Percentiles rank a stretch among this genome's conserved stretches.
These are phyloP conservation scores for Russula sp. DNA, from an alignment of 768 basidiomycete species.

Conservation along the genomic window DNA sequence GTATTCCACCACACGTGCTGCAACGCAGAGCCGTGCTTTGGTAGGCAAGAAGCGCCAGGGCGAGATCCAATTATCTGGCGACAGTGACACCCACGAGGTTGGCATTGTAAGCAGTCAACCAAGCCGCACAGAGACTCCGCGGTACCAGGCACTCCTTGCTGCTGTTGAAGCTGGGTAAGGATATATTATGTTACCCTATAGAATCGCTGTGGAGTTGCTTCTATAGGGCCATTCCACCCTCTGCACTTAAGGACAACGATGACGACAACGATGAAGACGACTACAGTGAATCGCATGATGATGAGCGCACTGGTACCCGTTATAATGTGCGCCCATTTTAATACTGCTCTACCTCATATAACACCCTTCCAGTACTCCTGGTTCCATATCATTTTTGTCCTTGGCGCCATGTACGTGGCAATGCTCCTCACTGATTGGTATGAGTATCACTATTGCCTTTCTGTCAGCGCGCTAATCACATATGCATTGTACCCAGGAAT, in stretches of 20 bases:
- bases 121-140: conserved; percentile 71
- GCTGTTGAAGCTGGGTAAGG: conserved; percentile 92
- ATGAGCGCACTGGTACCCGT: conserved; percentile 87
- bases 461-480: background rate
- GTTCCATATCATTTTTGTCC: conserved; percentile 97
- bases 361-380: conserved; percentile 72
- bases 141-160: conserved; percentile 90
- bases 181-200: background rate
- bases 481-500: conserved; percentile 45
- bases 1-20: conserved; percentile 92
- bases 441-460: conserved; percentile 28
- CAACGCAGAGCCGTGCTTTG: conserved; percentile 89
- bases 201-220: background rate
- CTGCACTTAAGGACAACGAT: conserved; percentile 71
- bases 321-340: conserved; percentile 67
- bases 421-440: conserved; percentile 97
- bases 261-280: conserved; percentile 69
- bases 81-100: conserved; percentile 55
- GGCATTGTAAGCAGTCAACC: conserved; percentile 81
- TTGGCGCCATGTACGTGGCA: conserved; percentile 96
- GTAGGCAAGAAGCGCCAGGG: conserved; percentile 66
- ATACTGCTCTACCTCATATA: background rate
- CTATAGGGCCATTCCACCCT: conserved; percentile 81
- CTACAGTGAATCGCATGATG: conserved; percentile 72
- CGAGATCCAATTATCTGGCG: conserved; percentile 52